phyloP scores from a whole-genome alignment of 139 green algal species.

The Ulvella scutata region DNA sequence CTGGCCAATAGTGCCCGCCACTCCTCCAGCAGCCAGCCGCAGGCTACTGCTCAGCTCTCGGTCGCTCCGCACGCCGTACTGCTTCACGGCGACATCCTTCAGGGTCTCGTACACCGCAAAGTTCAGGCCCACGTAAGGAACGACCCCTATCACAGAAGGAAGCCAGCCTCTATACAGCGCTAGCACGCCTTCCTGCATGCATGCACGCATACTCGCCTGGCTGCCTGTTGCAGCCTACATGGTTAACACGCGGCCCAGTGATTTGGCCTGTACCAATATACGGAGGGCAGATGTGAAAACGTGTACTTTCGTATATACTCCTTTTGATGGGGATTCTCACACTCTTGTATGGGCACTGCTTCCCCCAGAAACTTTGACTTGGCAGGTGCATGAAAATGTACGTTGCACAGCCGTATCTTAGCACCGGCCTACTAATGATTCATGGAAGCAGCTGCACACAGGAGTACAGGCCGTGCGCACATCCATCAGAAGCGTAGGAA shows the following conservation, averaged over 20 bases:
- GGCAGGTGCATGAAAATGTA: too few species aligned
- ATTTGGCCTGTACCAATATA: too few species aligned
- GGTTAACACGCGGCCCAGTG: too few species aligned
- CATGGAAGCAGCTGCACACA: too few species aligned
- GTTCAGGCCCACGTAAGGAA: conserved; percentile 97
- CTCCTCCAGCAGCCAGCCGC: conserved; percentile 72
- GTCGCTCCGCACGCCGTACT: conserved; percentile 64
- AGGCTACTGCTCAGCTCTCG: conserved; percentile 68
- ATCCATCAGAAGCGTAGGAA: not conserved
- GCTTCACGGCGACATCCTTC: conserved; percentile 62
- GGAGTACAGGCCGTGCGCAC: too few species aligned
- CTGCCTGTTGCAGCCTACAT: not conserved
- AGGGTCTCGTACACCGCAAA: conserved; percentile 96
- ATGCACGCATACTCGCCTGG: not conserved
- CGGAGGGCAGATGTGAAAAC: too few species aligned
- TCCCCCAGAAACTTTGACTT: too few species aligned
- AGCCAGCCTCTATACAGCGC: conserved; percentile 95
- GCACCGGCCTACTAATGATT: too few species aligned
- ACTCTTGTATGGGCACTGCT: too few species aligned
- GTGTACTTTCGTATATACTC: too few species aligned
- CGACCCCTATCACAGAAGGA: conserved; percentile 88
- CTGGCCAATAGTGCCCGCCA: conserved; percentile 85
- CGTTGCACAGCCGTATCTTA: too few species aligned
- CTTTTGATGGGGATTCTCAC: too few species aligned
- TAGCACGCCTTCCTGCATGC: conserved; percentile 63